Conservation (phyloP, 1,284 basidiomycete species). For the Trichosporon sp. region DNA sequence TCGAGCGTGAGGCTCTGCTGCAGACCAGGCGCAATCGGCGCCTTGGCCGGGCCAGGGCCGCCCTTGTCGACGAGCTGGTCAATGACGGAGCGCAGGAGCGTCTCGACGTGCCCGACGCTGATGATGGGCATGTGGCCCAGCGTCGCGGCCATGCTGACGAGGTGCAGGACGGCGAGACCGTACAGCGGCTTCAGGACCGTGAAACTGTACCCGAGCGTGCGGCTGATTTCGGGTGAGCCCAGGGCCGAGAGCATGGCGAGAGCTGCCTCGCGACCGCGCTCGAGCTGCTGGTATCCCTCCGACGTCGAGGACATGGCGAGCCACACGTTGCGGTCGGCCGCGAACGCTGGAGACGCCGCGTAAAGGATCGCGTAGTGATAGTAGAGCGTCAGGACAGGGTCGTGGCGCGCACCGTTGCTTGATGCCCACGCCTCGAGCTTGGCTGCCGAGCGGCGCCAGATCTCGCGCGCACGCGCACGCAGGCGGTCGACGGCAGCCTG, state of each 20-base stretch:
- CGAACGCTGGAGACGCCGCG: constrained; percentile 48
- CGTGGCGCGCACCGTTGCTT: constrained; percentile 36
- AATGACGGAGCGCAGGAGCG: constrained; percentile 44
- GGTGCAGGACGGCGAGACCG: constrained; percentile 48
- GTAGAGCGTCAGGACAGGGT: constrained; percentile 47
- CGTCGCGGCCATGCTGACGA: constrained; percentile 41
- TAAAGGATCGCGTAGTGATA: constrained; percentile 52
- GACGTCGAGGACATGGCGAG: constrained; percentile 41
- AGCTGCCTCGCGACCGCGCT: constrained; percentile 52
- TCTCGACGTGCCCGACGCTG: constrained; percentile 39
- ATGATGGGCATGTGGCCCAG: constrained; percentile 41
- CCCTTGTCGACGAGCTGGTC: constrained; percentile 43
- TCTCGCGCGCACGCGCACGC: constrained; percentile 31
- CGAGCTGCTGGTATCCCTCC: constrained; percentile 50
- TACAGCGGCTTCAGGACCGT: constrained; percentile 52
- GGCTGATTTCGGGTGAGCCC: constrained; percentile 50
- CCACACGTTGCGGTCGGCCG: constrained; percentile 45
- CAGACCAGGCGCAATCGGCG: constrained; percentile 11
- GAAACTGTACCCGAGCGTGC: constrained; percentile 53
- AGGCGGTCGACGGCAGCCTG: constrained; percentile 17
- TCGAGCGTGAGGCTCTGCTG: constrained; percentile 29
- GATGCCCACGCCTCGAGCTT: constrained; percentile 50
- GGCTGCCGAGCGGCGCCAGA: constrained; percentile 40
- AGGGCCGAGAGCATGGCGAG: constrained; percentile 50
- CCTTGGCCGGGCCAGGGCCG: constrained; percentile 30